Evolutionary conservation across 2,329 filamentous ascomycete species (phyloP).

Genomic region (Pseudogymnoascus sp.): DNA sequence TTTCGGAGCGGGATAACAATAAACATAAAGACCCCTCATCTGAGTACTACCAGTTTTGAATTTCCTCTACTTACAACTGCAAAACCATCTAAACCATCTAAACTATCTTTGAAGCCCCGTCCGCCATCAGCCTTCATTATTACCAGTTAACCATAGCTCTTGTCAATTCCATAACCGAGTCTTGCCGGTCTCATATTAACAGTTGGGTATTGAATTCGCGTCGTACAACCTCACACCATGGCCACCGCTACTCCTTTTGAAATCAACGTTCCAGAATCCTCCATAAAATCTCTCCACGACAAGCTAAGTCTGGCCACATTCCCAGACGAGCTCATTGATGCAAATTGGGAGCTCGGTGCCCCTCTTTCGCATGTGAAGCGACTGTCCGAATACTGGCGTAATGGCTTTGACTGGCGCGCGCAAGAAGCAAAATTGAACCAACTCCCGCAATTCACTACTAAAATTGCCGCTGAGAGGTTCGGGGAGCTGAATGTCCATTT

Average conservation of each 20-base stretch:
- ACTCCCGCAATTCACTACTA: constrained; percentile 25
- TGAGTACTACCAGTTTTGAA: not conserved
- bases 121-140: not conserved
- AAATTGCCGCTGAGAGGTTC: constrained; percentile 45
- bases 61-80: not conserved
- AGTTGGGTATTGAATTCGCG: not conserved
- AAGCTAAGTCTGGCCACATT: constrained; percentile 13
- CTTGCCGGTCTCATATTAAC: not conserved
- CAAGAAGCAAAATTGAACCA: constrained; percentile 21
- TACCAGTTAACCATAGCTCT: not conserved
- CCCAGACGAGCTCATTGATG: constrained; percentile 13
- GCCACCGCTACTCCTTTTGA: constrained; percentile 3
- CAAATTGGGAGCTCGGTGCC: constrained; percentile 13
- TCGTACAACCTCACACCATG: not conserved
- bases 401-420: constrained; percentile 21
- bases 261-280: constrained; percentile 10
- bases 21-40: not conserved
- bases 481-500: constrained; percentile 56
- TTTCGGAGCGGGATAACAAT: not conserved
- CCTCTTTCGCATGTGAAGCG: constrained; percentile 12
- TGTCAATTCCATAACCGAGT: not conserved
- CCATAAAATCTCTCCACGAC: constrained; percentile 6
- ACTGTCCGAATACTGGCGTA: constrained; percentile 19
- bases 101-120: not conserved
- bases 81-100: not conserved